A percentile compares a stretch with the other conserved stretches of the same genome.
These are phyloP conservation scores for Xylariales sp. DNA, from an alignment of 2,329 filamentous ascomycete genomes.

Conservation along the genomic window DNA sequence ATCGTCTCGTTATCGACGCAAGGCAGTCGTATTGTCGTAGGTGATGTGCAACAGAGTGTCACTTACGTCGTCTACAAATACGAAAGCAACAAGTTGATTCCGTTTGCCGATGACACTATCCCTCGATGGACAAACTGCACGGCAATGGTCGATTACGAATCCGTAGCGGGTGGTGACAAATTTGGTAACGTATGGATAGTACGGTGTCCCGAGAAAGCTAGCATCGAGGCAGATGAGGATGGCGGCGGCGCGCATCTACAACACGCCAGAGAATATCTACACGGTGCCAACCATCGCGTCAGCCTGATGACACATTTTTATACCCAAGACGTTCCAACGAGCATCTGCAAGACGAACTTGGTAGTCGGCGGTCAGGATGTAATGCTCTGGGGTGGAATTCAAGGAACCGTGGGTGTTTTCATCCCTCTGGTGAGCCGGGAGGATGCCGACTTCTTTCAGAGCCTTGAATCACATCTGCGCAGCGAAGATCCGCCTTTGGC, in stretches of 20 bases:
- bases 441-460: conserved; percentile 97
- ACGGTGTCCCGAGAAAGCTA: conserved; percentile 79
- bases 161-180: conserved; percentile 89
- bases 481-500: conserved; percentile 82
- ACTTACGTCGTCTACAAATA: conserved; percentile 93
- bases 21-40: conserved; percentile 80
- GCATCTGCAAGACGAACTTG: conserved; percentile 81
- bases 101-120: conserved; percentile 87
- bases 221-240: conserved; percentile 87
- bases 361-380: conserved; percentile 90
- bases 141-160: conserved; percentile 97
- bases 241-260: conserved; percentile 85
- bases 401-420: conserved; percentile 89
- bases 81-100: conserved; percentile 84
- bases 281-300: conserved; percentile 80
- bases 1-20: conserved; percentile 87
- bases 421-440: conserved; percentile 89
- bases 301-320: conserved; percentile 85
- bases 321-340: conserved; percentile 86
- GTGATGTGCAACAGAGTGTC: conserved; percentile 87
- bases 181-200: conserved; percentile 96
- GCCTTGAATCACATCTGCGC: conserved; percentile 81
- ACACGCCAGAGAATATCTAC: conserved; percentile 84
- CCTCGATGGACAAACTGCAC: conserved; percentile 87
- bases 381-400: conserved; percentile 87